phyloP scores from a whole-genome alignment of 495 filamentous ascomycete genomes.

The Penicillium ochrochloron region DNA sequence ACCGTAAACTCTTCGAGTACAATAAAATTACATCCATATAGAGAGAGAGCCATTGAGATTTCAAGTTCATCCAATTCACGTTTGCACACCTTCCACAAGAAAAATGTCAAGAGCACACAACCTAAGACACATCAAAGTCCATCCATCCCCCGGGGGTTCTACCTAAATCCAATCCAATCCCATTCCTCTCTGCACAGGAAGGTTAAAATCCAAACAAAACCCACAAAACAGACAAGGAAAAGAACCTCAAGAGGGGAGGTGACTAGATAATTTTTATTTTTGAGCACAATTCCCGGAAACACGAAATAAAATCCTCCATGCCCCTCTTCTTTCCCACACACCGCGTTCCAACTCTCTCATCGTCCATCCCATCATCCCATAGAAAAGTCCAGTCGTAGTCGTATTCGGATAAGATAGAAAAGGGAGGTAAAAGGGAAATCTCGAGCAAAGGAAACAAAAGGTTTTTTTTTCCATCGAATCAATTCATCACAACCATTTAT shows the following conservation, averaged over 20 bases:
- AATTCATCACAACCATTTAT: conserved; percentile 20
- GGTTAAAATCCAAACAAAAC: conserved; percentile 4
- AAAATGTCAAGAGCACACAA: conserved; percentile 27
- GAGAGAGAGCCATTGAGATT: conserved; percentile 36
- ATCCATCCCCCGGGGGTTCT: not conserved
- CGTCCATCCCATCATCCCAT: conserved; percentile 11
- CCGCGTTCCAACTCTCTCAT: conserved; percentile 11
- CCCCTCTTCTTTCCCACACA: not conserved
- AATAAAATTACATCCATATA: too few species aligned
- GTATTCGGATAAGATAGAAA: not conserved
- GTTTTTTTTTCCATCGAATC: conserved; percentile 5
- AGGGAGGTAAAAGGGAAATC: not conserved
- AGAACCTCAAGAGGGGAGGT: not conserved
- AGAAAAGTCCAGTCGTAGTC: conserved; percentile 12
- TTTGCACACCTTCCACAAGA: conserved; percentile 31
- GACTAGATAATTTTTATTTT: conserved; percentile 4
- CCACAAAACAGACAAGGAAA: not conserved
- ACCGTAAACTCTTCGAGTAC: too few species aligned
- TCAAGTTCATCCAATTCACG: conserved; percentile 37
- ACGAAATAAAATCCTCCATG: not conserved
- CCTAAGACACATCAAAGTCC: conserved; percentile 12
- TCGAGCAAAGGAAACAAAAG: conserved; percentile 8
- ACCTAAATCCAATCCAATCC: not conserved
- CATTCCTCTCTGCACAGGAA: conserved; percentile 19
- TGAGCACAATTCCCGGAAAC: conserved; percentile 7